phyloP scores from a whole-genome alignment of 2,329 filamentous ascomycete species.

The Fusarium papillatum region DNA sequence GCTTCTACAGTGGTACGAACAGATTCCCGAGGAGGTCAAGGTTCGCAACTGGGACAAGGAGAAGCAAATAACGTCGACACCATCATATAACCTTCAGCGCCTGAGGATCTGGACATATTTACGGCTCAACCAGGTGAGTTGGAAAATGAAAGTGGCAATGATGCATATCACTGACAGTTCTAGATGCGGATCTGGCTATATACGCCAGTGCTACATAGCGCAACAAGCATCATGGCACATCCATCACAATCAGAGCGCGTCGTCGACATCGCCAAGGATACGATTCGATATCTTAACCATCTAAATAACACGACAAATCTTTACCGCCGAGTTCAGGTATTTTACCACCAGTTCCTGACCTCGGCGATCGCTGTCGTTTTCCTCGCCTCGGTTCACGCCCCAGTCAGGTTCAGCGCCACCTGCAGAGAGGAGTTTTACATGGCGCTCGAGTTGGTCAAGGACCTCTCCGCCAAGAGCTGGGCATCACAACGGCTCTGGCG shows the following conservation, averaged over 20 bases:
- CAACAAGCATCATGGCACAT: slow-evolving; percentile 85
- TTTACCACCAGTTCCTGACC: slow-evolving; percentile 86
- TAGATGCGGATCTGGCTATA: slow-evolving; percentile 88
- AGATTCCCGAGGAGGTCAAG: slow-evolving; percentile 73
- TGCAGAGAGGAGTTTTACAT: slow-evolving; percentile 85
- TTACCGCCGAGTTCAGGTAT: slow-evolving; percentile 79
- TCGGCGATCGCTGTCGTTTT: slow-evolving; percentile 83
- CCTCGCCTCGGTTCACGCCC: slow-evolving; percentile 81
- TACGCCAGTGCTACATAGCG: slow-evolving; percentile 87
- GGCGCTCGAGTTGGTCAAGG: slow-evolving; percentile 81
- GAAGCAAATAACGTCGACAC: slow-evolving; percentile 65
- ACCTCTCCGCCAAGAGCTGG: slow-evolving; percentile 78
- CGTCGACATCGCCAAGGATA: slow-evolving; percentile 82
- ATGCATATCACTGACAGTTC: slow-evolving; percentile 24
- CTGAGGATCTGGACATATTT: slow-evolving; percentile 88
- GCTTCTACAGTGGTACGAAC: slow-evolving; percentile 88
- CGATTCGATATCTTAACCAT: slow-evolving; percentile 78
- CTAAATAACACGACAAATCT: slow-evolving; percentile 80
- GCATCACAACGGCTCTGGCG: slow-evolving; percentile 82
- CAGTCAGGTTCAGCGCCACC: slow-evolving; percentile 75
- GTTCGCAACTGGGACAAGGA: slow-evolving; percentile 71
- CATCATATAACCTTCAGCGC: slow-evolving; percentile 77
- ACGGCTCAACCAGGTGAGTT: slow-evolving; percentile 79
- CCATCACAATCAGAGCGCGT: slow-evolving; percentile 79
- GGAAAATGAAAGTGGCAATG: too few species aligned